A percentile compares a stretch with the other conserved stretches of the same genome.
Evolutionary conservation across 495 filamentous ascomycete genomes (phyloP).

Genomic region (Antarctomyces pellizariae): DNA sequence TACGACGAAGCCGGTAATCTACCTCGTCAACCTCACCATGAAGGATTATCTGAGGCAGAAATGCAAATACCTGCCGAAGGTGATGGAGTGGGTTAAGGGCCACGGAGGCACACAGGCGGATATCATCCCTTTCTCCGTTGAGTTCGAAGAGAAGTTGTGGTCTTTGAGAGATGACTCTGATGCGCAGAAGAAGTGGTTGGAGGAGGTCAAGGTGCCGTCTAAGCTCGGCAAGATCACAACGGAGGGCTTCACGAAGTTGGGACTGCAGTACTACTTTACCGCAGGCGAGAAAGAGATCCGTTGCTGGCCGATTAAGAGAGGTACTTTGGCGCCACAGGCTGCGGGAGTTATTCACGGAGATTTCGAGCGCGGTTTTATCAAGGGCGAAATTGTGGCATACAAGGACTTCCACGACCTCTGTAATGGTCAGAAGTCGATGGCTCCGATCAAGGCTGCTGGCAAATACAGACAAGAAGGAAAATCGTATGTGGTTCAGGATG

Average conservation of each 20-base stretch:
- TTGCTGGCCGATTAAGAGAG: conserved; percentile 13
- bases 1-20: conserved; percentile 15
- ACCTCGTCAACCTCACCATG: conserved; percentile 16
- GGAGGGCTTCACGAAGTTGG: conserved; percentile 13
- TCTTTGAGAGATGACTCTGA: conserved; percentile 3
- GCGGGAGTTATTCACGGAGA: conserved; percentile 13
- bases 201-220: conserved; percentile 12
- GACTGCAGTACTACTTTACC: conserved; percentile 16
- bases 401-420: conserved; percentile 12
- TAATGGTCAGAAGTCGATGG: conserved; percentile 11
- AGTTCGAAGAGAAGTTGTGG: conserved; percentile 13
- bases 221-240: conserved; percentile 13
- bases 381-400: conserved; percentile 13
- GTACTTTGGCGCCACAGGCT: conserved; percentile 9
- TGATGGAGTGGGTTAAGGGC: conserved; percentile 13
- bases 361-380: conserved; percentile 14
- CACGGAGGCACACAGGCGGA: conserved; percentile 12
- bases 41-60: conserved; percentile 17
- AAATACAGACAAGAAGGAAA: conserved; percentile 13
- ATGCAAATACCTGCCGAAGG: conserved; percentile 14
- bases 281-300: conserved; percentile 16
- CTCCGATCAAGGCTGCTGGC: conserved; percentile 12
- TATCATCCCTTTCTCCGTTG: conserved; percentile 15
- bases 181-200: conserved; percentile 4
- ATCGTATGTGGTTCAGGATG: conserved; percentile 13